Base-by-base conservation (phyloP, 345 rosid species). In the Streptanthus diversifolius region DNA sequence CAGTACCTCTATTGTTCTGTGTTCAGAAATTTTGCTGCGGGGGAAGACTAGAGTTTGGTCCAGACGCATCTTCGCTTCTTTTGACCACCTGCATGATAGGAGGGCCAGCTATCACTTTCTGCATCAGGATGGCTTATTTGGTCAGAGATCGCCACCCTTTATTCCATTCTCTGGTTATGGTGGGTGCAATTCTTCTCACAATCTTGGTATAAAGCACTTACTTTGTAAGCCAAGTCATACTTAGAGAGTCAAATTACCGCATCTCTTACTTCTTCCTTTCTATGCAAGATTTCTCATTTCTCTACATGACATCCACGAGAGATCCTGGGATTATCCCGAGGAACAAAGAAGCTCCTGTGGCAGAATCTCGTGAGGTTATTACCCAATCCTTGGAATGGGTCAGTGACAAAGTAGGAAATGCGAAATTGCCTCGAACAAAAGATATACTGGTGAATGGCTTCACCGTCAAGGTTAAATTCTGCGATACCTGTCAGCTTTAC, bases 251-350 rank as follows among this genome's bases (percentile, higher is more conserved):
- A 40, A 13, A 0, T 36, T 57, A 6, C 12, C 9, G 7, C 22
- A 13, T 37, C 68, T 39, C 61, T 52, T 13, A 64, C 53, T 45
- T 49, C 24, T 22, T 36, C 3, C 8, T 19, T 15, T 3, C 8
- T 17, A 8, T 59, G 80, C 84, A 90, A 93, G 91, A 81, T 66
- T 87, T 91, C 40, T 53, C 70, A 6, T 89, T 87, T 78, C 85
- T 93, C 63, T 80, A 83, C 78, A 52, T 86, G 71, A 90, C 98
- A 36, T 84, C 90, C 7, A 76, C 88, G 14, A 80, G 95, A 80
- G 97, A 93, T 79, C 98, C 97, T 0, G 96, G 97, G 55, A 86
- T 93, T 67, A 85, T 93, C 35, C 92, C 93, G 3, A 76, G 96
- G 44, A 76, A 54, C 75, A 76, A 53, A 76, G 59, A 76, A 45